phyloP scores from a whole-genome alignment of 441 rosid species.

The Dalechampia spathulata region DNA sequence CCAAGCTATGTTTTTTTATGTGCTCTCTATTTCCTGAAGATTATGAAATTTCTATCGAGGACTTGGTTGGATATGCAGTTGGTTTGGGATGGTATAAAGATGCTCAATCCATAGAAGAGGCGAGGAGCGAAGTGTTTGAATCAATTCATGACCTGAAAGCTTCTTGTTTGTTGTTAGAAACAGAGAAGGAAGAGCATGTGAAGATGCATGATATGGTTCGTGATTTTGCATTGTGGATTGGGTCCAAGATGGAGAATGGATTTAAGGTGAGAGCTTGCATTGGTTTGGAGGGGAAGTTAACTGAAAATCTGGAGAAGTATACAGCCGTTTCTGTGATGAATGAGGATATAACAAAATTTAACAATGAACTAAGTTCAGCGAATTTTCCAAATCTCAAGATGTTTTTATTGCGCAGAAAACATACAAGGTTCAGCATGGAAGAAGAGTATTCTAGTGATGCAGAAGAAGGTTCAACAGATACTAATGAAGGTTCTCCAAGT shows the following conservation, averaged over 20 bases:
- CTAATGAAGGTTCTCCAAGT: too few relatives aligned
- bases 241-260: background rate
- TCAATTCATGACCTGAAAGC: background rate
- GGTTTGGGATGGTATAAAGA: slow-evolving; percentile 3
- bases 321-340: too few relatives aligned
- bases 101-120: background rate
- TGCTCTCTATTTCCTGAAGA: slow-evolving; percentile 14
- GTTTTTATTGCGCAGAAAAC: background rate
- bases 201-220: slow-evolving; percentile 20
- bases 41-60: background rate
- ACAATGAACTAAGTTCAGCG: too few relatives aligned
- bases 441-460: background rate
- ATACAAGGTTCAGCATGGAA: background rate
- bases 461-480: too few relatives aligned
- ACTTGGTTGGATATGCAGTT: slow-evolving; percentile 5
- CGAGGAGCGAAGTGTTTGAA: background rate
- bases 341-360: too few relatives aligned
- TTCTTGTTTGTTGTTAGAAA: slow-evolving; percentile 12
- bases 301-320: too few relatives aligned
- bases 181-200: background rate
- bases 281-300: slow-evolving; percentile 9
- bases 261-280: background rate
- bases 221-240: slow-evolving; percentile 12
- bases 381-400: too few relatives aligned
- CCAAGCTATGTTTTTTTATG: slow-evolving; percentile 7